Evolutionary conservation across 1,284 basidiomycete species (phyloP).

Genomic region (Rhodofomes roseus): DNA sequence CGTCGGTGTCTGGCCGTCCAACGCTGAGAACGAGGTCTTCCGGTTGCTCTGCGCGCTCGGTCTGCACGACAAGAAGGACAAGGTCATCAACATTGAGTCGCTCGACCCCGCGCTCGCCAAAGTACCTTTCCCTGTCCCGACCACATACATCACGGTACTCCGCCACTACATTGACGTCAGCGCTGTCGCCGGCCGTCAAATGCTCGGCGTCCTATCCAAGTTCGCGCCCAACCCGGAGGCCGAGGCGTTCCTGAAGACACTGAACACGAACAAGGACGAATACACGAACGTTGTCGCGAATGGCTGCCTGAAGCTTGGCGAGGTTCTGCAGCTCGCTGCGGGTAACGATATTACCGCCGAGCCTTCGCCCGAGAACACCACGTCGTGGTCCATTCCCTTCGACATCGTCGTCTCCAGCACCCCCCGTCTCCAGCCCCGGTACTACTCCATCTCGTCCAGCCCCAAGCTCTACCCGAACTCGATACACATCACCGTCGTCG

Average conservation of each 20-base stretch:
- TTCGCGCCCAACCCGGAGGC: conserved; percentile 85
- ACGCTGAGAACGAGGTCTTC: conserved; percentile 89
- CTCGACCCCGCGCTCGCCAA: conserved; percentile 97
- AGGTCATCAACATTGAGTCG: conserved; percentile 89
- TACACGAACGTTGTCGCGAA: conserved; percentile 76
- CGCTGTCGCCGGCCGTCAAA: conserved; percentile 90
- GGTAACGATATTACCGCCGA: conserved; percentile 64
- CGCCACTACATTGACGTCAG: conserved; percentile 97
- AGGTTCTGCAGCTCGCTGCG: conserved; percentile 86
- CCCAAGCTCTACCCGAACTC: conserved; percentile 87
- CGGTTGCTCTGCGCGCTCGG: conserved; percentile 87
- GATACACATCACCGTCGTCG: conserved; percentile 94
- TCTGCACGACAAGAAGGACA: conserved; percentile 73
- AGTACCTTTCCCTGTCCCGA: conserved; percentile 97
- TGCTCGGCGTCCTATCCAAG: conserved; percentile 82
- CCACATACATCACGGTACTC: conserved; percentile 91
- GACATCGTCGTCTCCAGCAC: conserved; percentile 94
- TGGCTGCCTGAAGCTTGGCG: conserved; percentile 87
- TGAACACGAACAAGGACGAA: conserved; percentile 86
- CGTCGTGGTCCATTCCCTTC: conserved; percentile 92
- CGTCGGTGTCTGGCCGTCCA: conserved; percentile 95
- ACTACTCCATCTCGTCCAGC: conserved; percentile 97
- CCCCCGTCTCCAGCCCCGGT: conserved; percentile 92
- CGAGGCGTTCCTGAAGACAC: conserved; percentile 67
- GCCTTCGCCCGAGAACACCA: conserved; percentile 69